phyloP scores from a whole-genome alignment of 2,329 filamentous ascomycete species.

The Venturia pyrina region DNA sequence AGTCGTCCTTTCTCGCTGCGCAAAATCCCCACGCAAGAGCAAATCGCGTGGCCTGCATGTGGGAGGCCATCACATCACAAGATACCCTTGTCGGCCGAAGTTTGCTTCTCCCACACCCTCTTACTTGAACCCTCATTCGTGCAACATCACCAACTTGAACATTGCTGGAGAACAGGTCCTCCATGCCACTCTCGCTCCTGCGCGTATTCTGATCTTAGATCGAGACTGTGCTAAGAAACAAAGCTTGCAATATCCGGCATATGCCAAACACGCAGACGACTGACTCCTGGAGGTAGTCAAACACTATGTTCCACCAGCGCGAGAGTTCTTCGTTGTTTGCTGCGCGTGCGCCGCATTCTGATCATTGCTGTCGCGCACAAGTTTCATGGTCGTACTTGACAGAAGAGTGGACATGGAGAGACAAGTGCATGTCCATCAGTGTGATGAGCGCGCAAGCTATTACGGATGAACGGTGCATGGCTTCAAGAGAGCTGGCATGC shows the following conservation, averaged over 20 bases:
- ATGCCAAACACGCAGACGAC: not conserved
- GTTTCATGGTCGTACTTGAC: not conserved
- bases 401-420: not conserved
- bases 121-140: not conserved
- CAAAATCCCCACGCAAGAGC: not conserved
- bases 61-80: conserved; percentile 5
- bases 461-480: not conserved
- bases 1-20: not conserved
- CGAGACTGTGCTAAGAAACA: not conserved
- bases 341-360: not conserved
- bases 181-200: not conserved
- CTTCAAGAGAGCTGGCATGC: not conserved
- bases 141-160: not conserved
- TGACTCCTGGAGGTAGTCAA: not conserved
- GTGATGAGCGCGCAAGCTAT: not conserved
- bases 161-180: not conserved
- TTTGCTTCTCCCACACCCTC: conserved; percentile 1
- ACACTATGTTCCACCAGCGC: not conserved
- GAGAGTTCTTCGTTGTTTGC: not conserved
- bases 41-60: conserved; percentile 1
- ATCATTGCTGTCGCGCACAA: not conserved
- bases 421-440: not conserved
- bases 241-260: not conserved
- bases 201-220: not conserved
- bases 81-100: not conserved